Evolutionary conservation across 495 filamentous ascomycete species (phyloP).

Genomic region (Xylaria grammica): DNA sequence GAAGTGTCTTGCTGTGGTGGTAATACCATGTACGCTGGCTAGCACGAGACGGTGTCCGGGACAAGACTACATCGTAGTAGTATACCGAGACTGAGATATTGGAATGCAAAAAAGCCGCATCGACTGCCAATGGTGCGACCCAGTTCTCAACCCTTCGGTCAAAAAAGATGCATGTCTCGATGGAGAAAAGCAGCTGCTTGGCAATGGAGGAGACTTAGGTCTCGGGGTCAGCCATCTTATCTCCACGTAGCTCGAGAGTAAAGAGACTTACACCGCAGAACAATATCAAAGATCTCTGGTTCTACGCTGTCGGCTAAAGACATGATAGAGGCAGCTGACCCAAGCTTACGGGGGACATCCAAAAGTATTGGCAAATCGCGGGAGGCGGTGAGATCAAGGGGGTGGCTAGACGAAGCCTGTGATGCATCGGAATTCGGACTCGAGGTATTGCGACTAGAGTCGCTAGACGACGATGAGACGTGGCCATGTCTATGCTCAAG

Average conservation of each 20-base stretch:
- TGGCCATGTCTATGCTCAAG: not conserved
- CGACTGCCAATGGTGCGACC: conserved; percentile 40
- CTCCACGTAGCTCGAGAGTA: not conserved
- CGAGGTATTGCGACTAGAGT: not conserved
- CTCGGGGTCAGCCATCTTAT: not conserved
- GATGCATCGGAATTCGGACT: not conserved
- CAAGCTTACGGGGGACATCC: not conserved
- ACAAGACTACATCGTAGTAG: not conserved
- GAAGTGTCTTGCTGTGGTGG: conserved; percentile 1
- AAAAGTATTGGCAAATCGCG: not conserved
- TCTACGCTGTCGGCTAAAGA: no score
- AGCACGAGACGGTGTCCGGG: not conserved
- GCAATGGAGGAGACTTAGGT: conserved; percentile 46
- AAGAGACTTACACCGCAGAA: conserved; percentile 1
- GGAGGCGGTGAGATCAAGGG: not conserved
- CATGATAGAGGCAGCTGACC: no score
- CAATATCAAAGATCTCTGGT: not conserved
- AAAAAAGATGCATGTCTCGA: conserved; percentile 39
- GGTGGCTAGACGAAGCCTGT: not conserved
- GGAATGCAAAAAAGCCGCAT: conserved; percentile 47
- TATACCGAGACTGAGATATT: conserved; percentile 5
- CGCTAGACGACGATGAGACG: not conserved
- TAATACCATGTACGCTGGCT: conserved; percentile 1
- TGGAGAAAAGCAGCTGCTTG: conserved; percentile 3
- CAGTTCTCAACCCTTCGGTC: conserved; percentile 30